Percentiles rank a stretch among this genome's conserved stretches.
phyloP scores from a whole-genome alignment of 495 filamentous ascomycete genomes.

The Aspergillus coremiiformis region DNA sequence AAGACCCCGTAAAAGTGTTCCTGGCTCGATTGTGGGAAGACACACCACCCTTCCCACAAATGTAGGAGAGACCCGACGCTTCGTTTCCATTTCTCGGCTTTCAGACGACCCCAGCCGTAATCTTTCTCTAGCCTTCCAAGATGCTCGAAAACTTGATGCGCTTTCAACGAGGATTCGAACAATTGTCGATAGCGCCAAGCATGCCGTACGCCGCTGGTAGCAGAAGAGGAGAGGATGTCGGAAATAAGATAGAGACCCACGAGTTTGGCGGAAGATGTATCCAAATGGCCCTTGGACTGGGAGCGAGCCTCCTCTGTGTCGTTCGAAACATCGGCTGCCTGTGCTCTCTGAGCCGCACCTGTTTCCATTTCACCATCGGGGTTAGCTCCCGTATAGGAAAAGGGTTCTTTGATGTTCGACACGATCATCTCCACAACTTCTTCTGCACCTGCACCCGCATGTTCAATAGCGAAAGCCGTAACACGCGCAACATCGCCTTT shows the following conservation, averaged over 20 bases:
- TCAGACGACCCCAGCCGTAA: slow-evolving; percentile 72
- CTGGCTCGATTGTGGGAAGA: slow-evolving; percentile 70
- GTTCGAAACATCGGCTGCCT: slow-evolving; percentile 25
- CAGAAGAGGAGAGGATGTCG: slow-evolving; percentile 80
- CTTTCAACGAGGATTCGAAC: slow-evolving; percentile 68
- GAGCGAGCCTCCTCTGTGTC: slow-evolving; percentile 19
- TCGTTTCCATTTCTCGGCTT: slow-evolving; percentile 85
- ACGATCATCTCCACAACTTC: slow-evolving; percentile 87
- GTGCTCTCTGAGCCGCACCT: slow-evolving; percentile 27
- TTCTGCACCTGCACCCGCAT: slow-evolving; percentile 70
- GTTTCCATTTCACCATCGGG: slow-evolving; percentile 42
- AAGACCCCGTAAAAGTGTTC: slow-evolving; percentile 68
- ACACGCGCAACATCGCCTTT: slow-evolving; percentile 83
- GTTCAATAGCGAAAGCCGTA: slow-evolving; percentile 82
- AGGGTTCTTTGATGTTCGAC: slow-evolving; percentile 67
- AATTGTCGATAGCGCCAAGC: slow-evolving; percentile 87
- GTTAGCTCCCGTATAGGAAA: slow-evolving; percentile 55
- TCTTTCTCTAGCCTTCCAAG: slow-evolving; percentile 72
- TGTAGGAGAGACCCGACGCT: slow-evolving; percentile 64
- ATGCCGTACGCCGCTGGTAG: slow-evolving; percentile 73
- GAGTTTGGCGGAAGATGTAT: slow-evolving; percentile 66
- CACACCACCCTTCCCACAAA: slow-evolving; percentile 85
- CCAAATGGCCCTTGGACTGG: slow-evolving; percentile 41
- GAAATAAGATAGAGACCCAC: slow-evolving; percentile 81
- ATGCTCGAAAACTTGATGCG: slow-evolving; percentile 67